Conservation (phyloP, 148 eudicot genomes). For the Hydrangea macrophylla region DNA sequence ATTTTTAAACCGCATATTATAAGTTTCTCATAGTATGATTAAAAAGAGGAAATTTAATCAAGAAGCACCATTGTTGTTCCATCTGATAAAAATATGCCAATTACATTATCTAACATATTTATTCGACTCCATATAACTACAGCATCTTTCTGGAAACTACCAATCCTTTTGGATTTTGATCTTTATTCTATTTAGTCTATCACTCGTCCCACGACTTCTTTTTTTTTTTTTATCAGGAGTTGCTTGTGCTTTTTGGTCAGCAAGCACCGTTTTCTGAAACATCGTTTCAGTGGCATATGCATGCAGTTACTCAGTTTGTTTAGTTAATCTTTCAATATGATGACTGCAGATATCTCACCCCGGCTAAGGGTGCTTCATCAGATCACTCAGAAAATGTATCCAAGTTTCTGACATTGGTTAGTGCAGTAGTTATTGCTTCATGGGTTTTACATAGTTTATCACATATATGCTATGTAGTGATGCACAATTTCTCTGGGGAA, state of each 20-base stretch:
- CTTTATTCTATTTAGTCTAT: neutral
- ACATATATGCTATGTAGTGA: neutral
- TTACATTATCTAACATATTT: neutral
- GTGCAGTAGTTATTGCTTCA: conserved; percentile 2
- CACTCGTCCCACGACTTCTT: neutral
- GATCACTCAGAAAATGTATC: conserved; percentile 40
- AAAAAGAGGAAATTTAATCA: neutral
- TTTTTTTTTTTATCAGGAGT: neutral
- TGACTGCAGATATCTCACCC: conserved; percentile 45
- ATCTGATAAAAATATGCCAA: neutral
- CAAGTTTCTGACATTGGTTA: conserved; percentile 59
- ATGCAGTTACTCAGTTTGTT: neutral
- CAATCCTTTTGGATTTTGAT: too few relatives aligned
- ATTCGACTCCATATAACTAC: neutral
- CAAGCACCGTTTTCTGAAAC: neutral
- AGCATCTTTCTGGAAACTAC: neutral
- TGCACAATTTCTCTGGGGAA: neutral
- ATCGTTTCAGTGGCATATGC: neutral
- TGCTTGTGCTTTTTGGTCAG: neutral
- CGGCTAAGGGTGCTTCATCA: conserved; percentile 28
- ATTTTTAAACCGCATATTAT: neutral
- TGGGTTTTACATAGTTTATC: neutral
- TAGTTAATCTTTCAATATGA: neutral
- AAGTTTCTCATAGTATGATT: neutral
- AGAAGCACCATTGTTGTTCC: neutral